Conservation (phyloP, 371 early-diverging fungal species). For the Actinomucor elegans region DNA sequence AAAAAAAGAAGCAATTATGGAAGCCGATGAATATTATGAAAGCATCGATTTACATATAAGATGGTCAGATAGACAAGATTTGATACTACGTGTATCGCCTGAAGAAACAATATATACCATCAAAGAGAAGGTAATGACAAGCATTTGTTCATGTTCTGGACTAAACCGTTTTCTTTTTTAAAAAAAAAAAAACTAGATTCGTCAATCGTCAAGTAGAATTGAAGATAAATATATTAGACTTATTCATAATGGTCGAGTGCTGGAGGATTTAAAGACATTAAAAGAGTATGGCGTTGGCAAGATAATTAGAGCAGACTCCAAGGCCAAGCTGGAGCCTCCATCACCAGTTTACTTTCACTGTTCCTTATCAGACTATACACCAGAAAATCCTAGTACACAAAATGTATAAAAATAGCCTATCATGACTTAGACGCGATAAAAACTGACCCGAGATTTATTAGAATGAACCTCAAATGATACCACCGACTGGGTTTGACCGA, state of each 20-base stretch:
- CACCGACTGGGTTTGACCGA: constrained; percentile 67
- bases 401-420: constrained; percentile 25
- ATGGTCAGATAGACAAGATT: constrained; percentile 46
- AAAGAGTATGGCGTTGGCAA: constrained; percentile 41
- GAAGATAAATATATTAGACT: constrained; percentile 52
- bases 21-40: constrained; percentile 32
- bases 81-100: constrained; percentile 34
- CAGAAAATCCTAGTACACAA: constrained; percentile 18
- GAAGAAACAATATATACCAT: constrained; percentile 40
- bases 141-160: too few species aligned
- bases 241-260: constrained; percentile 56
- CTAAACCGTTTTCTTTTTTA: neutral
- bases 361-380: constrained; percentile 45
- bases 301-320: constrained; percentile 21
- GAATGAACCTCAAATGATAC: constrained; percentile 35
- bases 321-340: constrained; percentile 31
- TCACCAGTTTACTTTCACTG: constrained; percentile 46
- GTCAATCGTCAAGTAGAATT: constrained; percentile 19
- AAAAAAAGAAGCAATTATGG: too few species aligned
- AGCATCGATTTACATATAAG: constrained; percentile 43
- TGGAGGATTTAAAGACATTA: constrained; percentile 33
- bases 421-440: too few species aligned
- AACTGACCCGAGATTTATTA: neutral
- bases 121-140: constrained; percentile 50
- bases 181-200: constrained; percentile 11